phyloP scores from a whole-genome alignment of 495 filamentous ascomycete genomes.

The Massariosphaeria phaeospora region DNA sequence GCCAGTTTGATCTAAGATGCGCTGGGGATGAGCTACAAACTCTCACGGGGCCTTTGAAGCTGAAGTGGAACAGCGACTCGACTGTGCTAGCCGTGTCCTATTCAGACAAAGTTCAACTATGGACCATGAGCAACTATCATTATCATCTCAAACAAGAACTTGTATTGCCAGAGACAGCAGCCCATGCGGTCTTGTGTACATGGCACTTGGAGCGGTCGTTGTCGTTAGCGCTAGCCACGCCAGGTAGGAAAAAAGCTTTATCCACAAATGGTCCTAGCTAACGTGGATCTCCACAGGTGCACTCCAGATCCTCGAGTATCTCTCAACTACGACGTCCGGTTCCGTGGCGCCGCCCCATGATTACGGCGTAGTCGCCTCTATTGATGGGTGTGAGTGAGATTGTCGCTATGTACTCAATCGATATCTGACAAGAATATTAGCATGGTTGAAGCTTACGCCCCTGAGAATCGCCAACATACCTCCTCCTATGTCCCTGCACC shows the following conservation, averaged over 20 bases:
- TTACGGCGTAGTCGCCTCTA: constrained; percentile 75
- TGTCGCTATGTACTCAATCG: not conserved
- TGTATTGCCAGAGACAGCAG: constrained; percentile 2
- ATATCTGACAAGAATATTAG: constrained; percentile 37
- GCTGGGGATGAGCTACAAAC: constrained; percentile 54
- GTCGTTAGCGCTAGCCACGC: constrained; percentile 45
- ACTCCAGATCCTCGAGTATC: constrained; percentile 62
- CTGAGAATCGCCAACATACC: constrained; percentile 78
- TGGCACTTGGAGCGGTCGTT: constrained; percentile 89
- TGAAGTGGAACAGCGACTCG: constrained; percentile 89
- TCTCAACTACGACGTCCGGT: constrained; percentile 61
- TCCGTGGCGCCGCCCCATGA: constrained; percentile 69
- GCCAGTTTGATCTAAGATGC: constrained; percentile 74
- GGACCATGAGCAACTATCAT: constrained; percentile 96
- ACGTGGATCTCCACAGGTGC: constrained; percentile 29
- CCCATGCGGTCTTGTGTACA: not conserved
- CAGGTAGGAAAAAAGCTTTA: constrained; percentile 1
- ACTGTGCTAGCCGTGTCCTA: constrained; percentile 79
- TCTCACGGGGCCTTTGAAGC: constrained; percentile 53
- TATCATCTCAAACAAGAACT: constrained; percentile 97
- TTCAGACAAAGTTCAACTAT: constrained; percentile 75
- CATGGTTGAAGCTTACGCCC: constrained; percentile 75
- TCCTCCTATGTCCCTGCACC: constrained; percentile 84
- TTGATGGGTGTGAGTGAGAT: constrained; percentile 67
- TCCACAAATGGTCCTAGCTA: not conserved